Evolutionary conservation across 176 grass and related monocot species (phyloP), one percentile per base, ranked within the genome.

Genomic region (Lolium perenne): DNA sequence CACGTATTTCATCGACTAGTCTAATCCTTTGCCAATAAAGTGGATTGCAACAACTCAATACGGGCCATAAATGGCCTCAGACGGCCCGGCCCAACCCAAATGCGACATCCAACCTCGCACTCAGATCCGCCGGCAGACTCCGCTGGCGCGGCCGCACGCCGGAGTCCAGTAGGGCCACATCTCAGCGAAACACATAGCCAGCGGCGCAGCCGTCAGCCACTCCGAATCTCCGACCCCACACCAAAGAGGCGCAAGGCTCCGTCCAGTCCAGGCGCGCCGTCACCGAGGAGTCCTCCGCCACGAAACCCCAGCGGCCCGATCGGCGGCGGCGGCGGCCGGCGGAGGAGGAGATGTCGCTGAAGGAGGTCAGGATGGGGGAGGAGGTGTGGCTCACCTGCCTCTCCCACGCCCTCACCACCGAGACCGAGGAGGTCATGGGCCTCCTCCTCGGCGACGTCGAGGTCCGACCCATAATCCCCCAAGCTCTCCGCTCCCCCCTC

Each of bases 391-490:
- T 99, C 78, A 96, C 97, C 18, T 96, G 97, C 82, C 94, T 99
- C 80, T 90, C 92, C 71, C 97, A 99, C 80, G 94, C 94, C 38
- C 94, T 96, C 68, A 94, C 92, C 80, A 96, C 94, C 45, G 97
- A 99, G 90, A 92, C 88, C 10, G 97, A 99, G 90, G 97, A 99
- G 94, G 83, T 99, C 88, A 94, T 99, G 94, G 97, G 97, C 69
- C 88, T 99, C 50, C 97, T 99, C 71, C 90, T 99, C 86, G 97
- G 97, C 40, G 92, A 99, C 69, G 84, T 94, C 92, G 78, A 84
- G 86, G 85, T 81, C 23, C 14, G 0, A 35, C 8, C 73, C 71
- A 21, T 22, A 41, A 7, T 35, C 32, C 16, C 38, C 41, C 18
- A 82, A 6, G 4, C 40, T 10, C 23, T 40, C 71, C 10, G 16